Base-by-base conservation (phyloP, 371 early-diverging fungal species). In the Scutellospora calospora region DNA sequence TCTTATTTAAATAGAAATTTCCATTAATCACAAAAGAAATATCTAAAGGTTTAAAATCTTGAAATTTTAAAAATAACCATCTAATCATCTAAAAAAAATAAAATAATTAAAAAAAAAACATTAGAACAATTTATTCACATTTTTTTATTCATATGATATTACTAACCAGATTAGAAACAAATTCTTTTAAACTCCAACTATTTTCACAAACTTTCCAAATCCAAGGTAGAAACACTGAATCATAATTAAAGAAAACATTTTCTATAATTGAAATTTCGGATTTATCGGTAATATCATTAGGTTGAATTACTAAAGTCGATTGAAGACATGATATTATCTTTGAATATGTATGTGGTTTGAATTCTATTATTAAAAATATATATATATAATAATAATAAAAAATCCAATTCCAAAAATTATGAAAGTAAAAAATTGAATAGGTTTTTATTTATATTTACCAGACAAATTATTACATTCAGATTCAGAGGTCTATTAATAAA, bases 131-230 rank as follows among this genome's bases (percentile, higher is more conserved):
- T n/a, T n/a, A n/a, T 33, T 33, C 31, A 35, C n/a, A n/a, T n/a
- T n/a, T n/a, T n/a, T n/a, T 52, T 38, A 45, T 33, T 41, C 4
- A 60, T 59, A 12, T 51, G 8, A 18, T 11, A 60, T 14, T 18
- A 45, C 31, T 62, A 59, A 76, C 62, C 60, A 76, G 27, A 45
- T 49, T 41, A 60, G 41, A 22, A 2, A 62, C 45, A 35, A 76
- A 76, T 38, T 57, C 77, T 16, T 76, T 76, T 31, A 76, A 33
- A 76, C 49, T 76, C 77, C 77, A 41, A 62, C 63, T 76, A 27
- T 63, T 8, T 20, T 76, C 57, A 29, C 33, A 63, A n/a, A 51
- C 63, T 22, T 38, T 59, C 77, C 77, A 76, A 62, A 76, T 35
- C 63, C 77, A 76, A 14, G 55, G 59, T 20, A 76, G 22, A 76